phyloP scores from a whole-genome alignment of 257 asterid genomes.

The Solanum infundibuliforme region DNA sequence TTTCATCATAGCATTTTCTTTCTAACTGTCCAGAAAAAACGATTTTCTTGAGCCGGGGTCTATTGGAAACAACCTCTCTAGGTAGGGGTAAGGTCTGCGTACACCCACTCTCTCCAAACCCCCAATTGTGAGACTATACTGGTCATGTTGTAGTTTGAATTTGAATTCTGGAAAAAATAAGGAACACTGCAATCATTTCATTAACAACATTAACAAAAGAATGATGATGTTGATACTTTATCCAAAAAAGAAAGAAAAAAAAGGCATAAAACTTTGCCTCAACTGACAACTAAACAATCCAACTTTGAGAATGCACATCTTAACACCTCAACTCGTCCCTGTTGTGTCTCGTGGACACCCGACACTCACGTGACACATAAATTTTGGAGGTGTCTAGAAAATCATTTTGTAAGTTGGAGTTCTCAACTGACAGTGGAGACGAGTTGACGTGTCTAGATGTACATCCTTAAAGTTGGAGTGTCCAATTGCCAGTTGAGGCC shows the following conservation, averaged over 20 bases:
- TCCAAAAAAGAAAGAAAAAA: neutral
- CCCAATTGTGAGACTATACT: neutral
- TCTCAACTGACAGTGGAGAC: accelerated
- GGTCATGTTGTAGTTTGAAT: neutral
- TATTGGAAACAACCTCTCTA: neutral
- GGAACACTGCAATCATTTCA: neutral
- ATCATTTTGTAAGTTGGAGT: neutral
- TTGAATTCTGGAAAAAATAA: neutral
- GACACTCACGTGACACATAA: too few species aligned
- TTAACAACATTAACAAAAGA: neutral
- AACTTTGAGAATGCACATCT: neutral
- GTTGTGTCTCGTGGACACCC: neutral
- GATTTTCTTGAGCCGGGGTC: neutral
- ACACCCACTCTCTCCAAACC: neutral
- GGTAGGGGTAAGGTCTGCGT: neutral
- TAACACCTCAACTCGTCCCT: neutral
- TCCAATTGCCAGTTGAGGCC: neutral
- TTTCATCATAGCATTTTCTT: neutral
- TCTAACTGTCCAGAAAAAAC: neutral
- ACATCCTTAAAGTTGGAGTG: neutral
- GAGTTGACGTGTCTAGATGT: neutral
- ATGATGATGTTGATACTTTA: neutral
- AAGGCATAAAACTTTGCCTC: neutral
- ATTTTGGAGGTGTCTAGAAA: too few species aligned
- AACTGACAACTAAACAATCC: neutral